Base-by-base conservation (phyloP, 2,329 filamentous ascomycete species). In the Sarocladiaceae sp. region DNA sequence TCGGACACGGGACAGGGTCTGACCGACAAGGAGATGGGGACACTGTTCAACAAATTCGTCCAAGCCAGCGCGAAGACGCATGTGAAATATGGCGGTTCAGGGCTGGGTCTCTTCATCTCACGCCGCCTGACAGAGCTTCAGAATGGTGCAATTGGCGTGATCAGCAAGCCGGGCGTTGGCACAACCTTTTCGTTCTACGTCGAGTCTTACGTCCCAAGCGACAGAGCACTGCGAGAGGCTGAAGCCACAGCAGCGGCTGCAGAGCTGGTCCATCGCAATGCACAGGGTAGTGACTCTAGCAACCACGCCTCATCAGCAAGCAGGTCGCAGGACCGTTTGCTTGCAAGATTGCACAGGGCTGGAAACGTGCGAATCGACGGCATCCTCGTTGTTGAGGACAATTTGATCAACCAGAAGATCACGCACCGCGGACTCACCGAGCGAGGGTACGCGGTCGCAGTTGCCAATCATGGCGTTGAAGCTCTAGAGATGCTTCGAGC, bases 101-200 rank as follows among this genome's bases (percentile, higher is more conserved):
- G 87, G 0, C 71, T 93, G 1, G 87, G 87, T 0, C 68, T 91
- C 0, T 91, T 89, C 60, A 90, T 91, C 51, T 86, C 82, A 29
- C 75, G 85, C 19, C 78, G 86, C 45, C 70, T 93, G n/a, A 87
- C 85, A 0, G 86, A 91, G 57, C 67, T 91, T 10, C 85, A 90
- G 58, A 85, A 85, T 16, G 87, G 87, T 3, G 81, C 86, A 48
- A 89, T 93, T 37, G 86, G 85, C 2, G 82, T 91, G 5, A 70
- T 76, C 2, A 84, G 80, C n/a, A 68, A 78, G 49, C 70, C 77
- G 2, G 83, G 82, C 2, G 73, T 78, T n/a, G 85, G 85, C 2
- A 85, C 80, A 50, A 86, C 79, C 0, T 89, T 89, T 61, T 80
- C 80, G 0, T 88, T 90, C 58, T 88, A 85, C 58, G 76, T 88